These are phyloP conservation scores for Eryngium alpinum DNA, from an alignment of 140 eudicot species.

Conservation along the genomic window DNA sequence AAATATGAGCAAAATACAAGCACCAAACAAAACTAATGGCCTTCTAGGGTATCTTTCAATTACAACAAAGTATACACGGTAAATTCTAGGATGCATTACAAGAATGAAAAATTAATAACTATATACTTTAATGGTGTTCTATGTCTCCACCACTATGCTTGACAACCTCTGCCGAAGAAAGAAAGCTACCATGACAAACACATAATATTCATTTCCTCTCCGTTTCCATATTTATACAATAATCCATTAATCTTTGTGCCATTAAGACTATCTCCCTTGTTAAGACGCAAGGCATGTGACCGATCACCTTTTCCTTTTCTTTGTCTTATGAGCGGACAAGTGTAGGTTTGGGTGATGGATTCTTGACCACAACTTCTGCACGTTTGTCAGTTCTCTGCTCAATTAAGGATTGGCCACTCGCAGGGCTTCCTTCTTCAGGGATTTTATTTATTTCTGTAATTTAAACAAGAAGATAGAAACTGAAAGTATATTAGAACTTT, in stretches of 20 bases:
- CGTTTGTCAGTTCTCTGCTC: constrained; percentile 3
- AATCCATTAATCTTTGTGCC: constrained; percentile 58
- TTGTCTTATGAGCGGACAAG: neutral
- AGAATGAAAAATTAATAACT: constrained; percentile 37
- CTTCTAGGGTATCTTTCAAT: too few relatives aligned
- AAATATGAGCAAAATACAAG: too few relatives aligned
- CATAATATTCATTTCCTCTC: constrained; percentile 66
- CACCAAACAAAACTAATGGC: too few relatives aligned
- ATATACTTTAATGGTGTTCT: constrained; percentile 54
- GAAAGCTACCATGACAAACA: constrained; percentile 72
- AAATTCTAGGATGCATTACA: too few relatives aligned
- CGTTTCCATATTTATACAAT: constrained; percentile 53
- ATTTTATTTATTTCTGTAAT: constrained; percentile 28
- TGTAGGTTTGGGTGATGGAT: neutral
- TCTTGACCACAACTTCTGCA: neutral
- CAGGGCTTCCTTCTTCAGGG: constrained; percentile 16
- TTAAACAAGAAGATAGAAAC: neutral
- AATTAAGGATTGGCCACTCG: constrained; percentile 20
- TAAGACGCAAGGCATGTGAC: constrained; percentile 62
- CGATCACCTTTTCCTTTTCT: constrained; percentile 30
- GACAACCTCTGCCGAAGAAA: constrained; percentile 67
- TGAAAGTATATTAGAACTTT: neutral
- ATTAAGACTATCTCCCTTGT: constrained; percentile 44
- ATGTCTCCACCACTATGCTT: constrained; percentile 75
- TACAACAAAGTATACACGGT: too few relatives aligned